phyloP scores from a whole-genome alignment of 1,284 basidiomycete genomes.

The Naganishia albida region DNA sequence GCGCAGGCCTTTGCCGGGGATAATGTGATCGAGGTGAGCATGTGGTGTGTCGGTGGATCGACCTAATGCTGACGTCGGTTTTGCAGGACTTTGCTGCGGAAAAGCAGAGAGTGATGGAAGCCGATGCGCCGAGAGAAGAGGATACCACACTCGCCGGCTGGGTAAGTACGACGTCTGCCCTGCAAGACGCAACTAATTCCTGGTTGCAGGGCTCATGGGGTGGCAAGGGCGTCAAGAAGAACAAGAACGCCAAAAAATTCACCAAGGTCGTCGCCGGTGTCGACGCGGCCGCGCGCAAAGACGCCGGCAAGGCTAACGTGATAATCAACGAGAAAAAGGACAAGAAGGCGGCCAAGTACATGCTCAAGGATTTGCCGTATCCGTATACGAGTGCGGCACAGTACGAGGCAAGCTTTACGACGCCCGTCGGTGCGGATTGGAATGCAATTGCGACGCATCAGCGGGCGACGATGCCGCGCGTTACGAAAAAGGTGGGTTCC shows the following conservation, averaged over 20 bases:
- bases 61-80: not conserved
- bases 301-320: constrained; percentile 79
- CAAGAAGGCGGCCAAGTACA: constrained; percentile 87
- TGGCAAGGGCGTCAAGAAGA: constrained; percentile 65
- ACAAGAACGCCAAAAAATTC: constrained; percentile 57
- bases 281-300: constrained; percentile 73
- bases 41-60: not conserved
- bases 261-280: constrained; percentile 81
- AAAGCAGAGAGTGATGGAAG: constrained; percentile 74
- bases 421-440: constrained; percentile 87
- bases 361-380: constrained; percentile 84
- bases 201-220: constrained; percentile 81
- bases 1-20: constrained; percentile 94
- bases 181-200: not conserved
- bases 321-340: constrained; percentile 93
- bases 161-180: constrained; percentile 60
- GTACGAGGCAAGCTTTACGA: constrained; percentile 78
- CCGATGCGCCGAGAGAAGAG: constrained; percentile 79
- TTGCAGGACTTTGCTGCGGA: constrained; percentile 77
- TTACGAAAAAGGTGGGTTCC: constrained; percentile 69
- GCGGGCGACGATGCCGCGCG: constrained; percentile 75
- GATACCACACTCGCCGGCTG: constrained; percentile 93
- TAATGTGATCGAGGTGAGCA: constrained; percentile 62
- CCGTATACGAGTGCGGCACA: constrained; percentile 90
- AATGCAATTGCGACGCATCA: constrained; percentile 88